Evolutionary conservation across 2,329 filamentous ascomycete species (phyloP), one percentile per base, ranked within the genome.

Genomic region (Nemania sp.): DNA sequence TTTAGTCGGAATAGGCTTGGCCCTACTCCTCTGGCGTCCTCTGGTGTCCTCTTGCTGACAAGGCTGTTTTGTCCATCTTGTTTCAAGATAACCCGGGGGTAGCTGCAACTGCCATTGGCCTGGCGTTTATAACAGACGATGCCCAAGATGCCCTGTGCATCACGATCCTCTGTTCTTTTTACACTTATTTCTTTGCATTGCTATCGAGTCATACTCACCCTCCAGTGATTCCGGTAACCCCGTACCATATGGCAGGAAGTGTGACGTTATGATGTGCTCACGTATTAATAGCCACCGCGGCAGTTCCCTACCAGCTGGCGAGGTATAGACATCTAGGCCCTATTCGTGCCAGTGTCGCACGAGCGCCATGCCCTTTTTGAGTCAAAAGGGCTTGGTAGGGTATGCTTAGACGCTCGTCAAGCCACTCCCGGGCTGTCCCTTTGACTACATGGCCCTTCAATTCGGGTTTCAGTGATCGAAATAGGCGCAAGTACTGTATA

Each of bases 21-120:
- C 59, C 18, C 13, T 24, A 2, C 26, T 51, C 57, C 29, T 60
- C 35, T 47, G 8, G 32, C 35, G 8, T 27, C 15, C 7, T n/a
- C n/a, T n/a, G n/a, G n/a, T n/a, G 32, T 59, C 43, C 43, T 27
- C 2, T 64, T 70, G 64, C 67, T 70, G 67, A 67, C 67, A 64
- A 62, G 67, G 64, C 67, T 70, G 53, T 55, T 62, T 57, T 51
- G 53, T 49, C 43, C 67, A 55, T 41, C 57, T 64, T 35, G 67
- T 67, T 64, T 67, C 64, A 64, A 53, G 35, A 59, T 61, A 43
- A 24, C 35, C 53, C 56, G 20, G 60, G 64, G 56, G 13, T 38
- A 5, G 41, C 62, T 67, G 64, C 61, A 54, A 20, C 29, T 41
- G 52, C 52, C 8, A 70, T 64, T 70, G 67, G 64, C 35, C 61